Base-by-base conservation (phyloP, 306 rosid species). In the Mimosa bimucronata region DNA sequence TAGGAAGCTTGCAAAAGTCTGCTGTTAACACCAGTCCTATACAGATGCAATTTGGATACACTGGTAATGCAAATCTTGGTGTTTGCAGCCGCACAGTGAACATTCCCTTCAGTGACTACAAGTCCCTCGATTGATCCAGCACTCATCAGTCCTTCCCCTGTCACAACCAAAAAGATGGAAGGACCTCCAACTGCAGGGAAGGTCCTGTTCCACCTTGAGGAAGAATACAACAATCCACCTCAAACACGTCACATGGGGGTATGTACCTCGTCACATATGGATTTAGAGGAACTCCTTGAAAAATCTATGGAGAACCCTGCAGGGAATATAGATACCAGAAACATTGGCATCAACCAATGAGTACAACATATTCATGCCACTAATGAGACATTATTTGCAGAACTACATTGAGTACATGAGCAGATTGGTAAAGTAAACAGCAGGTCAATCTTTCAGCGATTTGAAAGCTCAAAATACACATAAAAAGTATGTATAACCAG, bases 231-330 rank as follows among this genome's bases (percentile, higher is more conserved):
- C 80, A 72, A 52, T 95, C 99, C 2, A 93, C 89, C 88, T 95
- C 99, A 30, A 95, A 95, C 85, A 93, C 99, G 9, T 95, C 94
- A 4, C 91, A 93, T 9, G 99, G 99, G 0, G 98, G 97, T 62
- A 73, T 77, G 50, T 95, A 95, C 78, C 86, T 90, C 42, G 72
- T 91, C 66, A 93, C 85, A 46, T 81, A 88, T 37, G 87, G 86
- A 80, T 86, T 90, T 53, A 95, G 0, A 41, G 90, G 73, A 79
- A 86, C 84, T 76, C 98, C 99, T 76, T 58, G 82, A 73, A 95
- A 84, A 42, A 95, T 93, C 79, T 93, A 93, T 4, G 99, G 99
- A 78, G 77, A 81, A 41, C 97, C 99, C 98, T 95, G 90, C 70
- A n/a, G 70, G 9, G 31, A 7, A 83, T 68, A 30, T 15, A 8